Conservation (phyloP, 106 monocot genomes). For the Gastrodia elata region DNA sequence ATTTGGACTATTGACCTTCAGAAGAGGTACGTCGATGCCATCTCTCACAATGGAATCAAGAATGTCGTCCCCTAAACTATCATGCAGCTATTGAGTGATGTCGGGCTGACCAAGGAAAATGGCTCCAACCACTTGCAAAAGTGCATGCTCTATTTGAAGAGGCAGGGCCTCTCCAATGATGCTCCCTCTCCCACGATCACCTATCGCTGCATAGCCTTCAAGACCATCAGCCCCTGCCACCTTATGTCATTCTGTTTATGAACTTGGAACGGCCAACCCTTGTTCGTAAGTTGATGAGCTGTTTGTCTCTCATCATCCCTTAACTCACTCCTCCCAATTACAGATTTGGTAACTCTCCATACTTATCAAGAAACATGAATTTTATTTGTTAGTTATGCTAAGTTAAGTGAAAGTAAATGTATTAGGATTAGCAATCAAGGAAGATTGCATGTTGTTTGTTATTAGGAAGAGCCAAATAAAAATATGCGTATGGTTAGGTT, state of each 20-base stretch:
- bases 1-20: conserved; percentile 56
- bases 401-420: too few relatives aligned
- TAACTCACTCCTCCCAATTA: too few relatives aligned
- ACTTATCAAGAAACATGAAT: too few relatives aligned
- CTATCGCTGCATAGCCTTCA: conserved; percentile 27
- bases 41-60: conserved; percentile 39
- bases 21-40: conserved; percentile 43
- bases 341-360: too few relatives aligned
- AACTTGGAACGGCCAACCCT: too few relatives aligned
- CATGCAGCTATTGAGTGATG: conserved; percentile 51
- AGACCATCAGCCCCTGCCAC: conserved; percentile 2
- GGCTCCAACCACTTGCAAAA: conserved; percentile 46
- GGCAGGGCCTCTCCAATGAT: conserved; percentile 17
- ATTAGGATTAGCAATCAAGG: too few relatives aligned
- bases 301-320: too few relatives aligned
- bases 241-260: conserved; percentile 24
- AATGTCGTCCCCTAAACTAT: conserved; percentile 49
- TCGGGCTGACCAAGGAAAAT: conserved; percentile 41
- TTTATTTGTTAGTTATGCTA: too few relatives aligned
- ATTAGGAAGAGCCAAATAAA: too few relatives aligned
- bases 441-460: too few relatives aligned
- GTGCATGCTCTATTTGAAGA: conserved; percentile 36
- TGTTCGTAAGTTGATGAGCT: too few relatives aligned
- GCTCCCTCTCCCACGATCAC: conserved; percentile 29
- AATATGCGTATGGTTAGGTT: too few relatives aligned